Evolutionary conservation across 208 protist genomes (phyloP), one percentile per base, ranked within the genome.

Genomic region (Wallacemonas sp.): DNA sequence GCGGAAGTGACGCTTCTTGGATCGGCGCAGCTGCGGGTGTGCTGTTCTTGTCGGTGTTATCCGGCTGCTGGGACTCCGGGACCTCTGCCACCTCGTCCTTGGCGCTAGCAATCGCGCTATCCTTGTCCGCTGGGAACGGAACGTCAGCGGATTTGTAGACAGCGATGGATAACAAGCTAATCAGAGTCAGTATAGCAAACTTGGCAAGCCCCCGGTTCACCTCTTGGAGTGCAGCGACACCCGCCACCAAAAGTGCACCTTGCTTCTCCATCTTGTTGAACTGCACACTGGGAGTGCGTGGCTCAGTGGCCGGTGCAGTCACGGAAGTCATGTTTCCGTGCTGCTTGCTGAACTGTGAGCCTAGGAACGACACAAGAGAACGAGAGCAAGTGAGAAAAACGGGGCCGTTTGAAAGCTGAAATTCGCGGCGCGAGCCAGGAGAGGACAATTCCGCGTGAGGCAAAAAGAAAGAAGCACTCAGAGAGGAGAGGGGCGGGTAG

Each of bases 161-260:
- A 17, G 30, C 51, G 4, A 42, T 31, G 22, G 34, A 58, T 6
- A 58, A 31, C 30, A 58, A 14, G 2, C 14, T 12, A 21, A 58
- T 3, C 9, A 39, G 30, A 17, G 14, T 31, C 24, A 58, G 0
- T 14, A n/a, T 31, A 8, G 1, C 51, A n/a, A 11, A 3, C 28
- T 58, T 58, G 15, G 41, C 28, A 2, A 22, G 51, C 14, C 19
- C 54, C 31, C 31, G 58, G 28, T 70, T 39, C n/a, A 84, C 66
- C 71, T 87, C 77, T 47, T 87, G 81, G 6, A 84, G 62, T n/a
- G 83, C 55, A 1, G 66, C 63, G 0, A 77, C 63, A 9, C 42
- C 58, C 6, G 67, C 12, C 17, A 87, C 66, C 6, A 81, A 42
- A 17, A 72, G 28, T 26, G 65, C 39, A 12, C 77, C 73, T 42